Evolutionary conservation across 345 rosid species (phyloP).

Genomic region (Brassica nigra): DNA sequence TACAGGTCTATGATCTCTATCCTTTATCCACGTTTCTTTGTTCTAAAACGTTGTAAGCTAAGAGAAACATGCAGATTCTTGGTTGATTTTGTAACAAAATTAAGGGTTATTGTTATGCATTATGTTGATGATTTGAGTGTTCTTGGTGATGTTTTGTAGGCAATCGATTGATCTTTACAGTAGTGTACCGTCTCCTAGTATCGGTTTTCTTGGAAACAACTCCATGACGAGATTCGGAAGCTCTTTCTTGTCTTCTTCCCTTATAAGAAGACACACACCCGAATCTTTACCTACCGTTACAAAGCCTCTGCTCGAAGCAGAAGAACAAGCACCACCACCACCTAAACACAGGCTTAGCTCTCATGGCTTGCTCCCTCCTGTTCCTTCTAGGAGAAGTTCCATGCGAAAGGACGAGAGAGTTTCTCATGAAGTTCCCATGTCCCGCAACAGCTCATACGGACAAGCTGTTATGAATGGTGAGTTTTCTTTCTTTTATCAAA

Average conservation of each 20-base stretch:
- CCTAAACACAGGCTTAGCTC: conserved; percentile 56
- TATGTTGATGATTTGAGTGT: background rate
- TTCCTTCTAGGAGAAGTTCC: conserved; percentile 42
- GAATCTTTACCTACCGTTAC: conserved; percentile 52
- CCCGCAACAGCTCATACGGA: conserved; percentile 75
- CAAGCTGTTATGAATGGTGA: conserved; percentile 90
- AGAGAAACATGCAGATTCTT: background rate
- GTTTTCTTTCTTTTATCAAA: background rate
- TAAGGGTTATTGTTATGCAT: background rate
- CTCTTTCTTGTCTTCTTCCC: conserved; percentile 63
- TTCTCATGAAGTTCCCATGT: conserved; percentile 65
- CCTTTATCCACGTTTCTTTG: background rate
- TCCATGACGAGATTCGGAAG: conserved; percentile 63
- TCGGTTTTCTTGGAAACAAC: conserved; percentile 68
- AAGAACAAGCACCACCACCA: conserved; percentile 34
- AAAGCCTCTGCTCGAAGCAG: conserved; percentile 58
- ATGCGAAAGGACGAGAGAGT: conserved; percentile 42
- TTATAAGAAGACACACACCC: conserved; percentile 72
- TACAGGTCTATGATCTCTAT: conserved; percentile 57
- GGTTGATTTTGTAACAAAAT: background rate
- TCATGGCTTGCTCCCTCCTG: conserved; percentile 52
- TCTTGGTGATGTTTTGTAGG: conserved; percentile 50
- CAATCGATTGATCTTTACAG: conserved; percentile 90
- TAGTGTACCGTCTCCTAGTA: conserved; percentile 83
- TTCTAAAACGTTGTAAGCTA: too few relatives aligned